Percentiles rank a stretch among this genome's conserved stretches.
These are phyloP conservation scores for Jatropha curcas DNA, from an alignment of 345 rosid species.

Conservation along the genomic window DNA sequence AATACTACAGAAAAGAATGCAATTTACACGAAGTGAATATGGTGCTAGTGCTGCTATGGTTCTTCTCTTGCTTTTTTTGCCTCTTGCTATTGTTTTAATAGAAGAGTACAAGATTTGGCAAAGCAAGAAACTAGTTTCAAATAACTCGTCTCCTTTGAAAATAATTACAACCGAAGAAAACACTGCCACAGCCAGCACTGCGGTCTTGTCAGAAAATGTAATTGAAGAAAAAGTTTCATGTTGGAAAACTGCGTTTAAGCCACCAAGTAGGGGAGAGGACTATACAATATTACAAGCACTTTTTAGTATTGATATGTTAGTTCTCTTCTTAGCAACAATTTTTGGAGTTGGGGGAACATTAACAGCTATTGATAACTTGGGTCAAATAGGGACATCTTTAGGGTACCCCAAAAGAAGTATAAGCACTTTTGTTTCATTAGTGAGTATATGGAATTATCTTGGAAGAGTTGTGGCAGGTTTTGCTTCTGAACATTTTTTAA, in stretches of 20 bases:
- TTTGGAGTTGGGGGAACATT: constrained; percentile 65
- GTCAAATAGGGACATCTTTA: constrained; percentile 58
- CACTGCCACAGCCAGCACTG: neutral
- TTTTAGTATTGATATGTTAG: constrained; percentile 52
- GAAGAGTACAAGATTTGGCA: constrained; percentile 54
- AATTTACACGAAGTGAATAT: constrained; percentile 42
- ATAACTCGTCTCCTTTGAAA: constrained; percentile 32
- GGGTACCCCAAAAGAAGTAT: constrained; percentile 51
- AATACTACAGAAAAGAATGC: constrained; percentile 35
- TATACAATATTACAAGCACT: constrained; percentile 63
- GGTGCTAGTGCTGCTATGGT: constrained; percentile 48
- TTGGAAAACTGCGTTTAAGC: constrained; percentile 48
- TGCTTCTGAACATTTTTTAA: constrained; percentile 47
- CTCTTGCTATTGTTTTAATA: constrained; percentile 40
- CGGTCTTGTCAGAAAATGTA: too few species aligned
- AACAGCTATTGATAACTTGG: constrained; percentile 64
- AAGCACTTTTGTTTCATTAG: constrained; percentile 55
- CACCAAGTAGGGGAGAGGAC: constrained; percentile 61
- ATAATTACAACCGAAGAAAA: constrained; percentile 17
- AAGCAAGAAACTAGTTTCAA: constrained; percentile 31
- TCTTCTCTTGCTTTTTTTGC: constrained; percentile 51
- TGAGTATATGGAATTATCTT: constrained; percentile 65
- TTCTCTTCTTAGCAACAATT: constrained; percentile 53
- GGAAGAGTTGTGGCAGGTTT: constrained; percentile 60
- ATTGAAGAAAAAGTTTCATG: constrained; percentile 42